Evolutionary conservation across 306 rosid species (phyloP).

Genomic region (Heteromeles arbutifolia): DNA sequence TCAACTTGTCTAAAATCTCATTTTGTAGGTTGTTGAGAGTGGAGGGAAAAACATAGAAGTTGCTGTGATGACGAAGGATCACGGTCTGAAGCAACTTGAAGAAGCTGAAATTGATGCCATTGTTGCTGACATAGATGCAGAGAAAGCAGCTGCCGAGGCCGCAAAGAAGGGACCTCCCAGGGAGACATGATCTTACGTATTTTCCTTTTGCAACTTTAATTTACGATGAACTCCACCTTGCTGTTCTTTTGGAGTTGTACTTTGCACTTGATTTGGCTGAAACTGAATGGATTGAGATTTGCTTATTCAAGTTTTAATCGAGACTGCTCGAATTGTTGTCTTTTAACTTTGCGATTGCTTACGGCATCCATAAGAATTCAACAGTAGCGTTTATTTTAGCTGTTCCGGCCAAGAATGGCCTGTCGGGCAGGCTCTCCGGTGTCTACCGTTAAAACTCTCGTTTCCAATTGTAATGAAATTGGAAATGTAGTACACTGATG

Average conservation of each 20-base stretch:
- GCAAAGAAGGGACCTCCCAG: slow-evolving; percentile 87
- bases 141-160: slow-evolving; percentile 97
- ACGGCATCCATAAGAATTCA: not conserved
- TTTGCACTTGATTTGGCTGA: slow-evolving; percentile 4
- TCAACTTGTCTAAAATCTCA: slow-evolving; percentile 4
- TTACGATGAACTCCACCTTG: not conserved
- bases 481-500: not conserved
- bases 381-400: not conserved
- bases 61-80: slow-evolving; percentile 88
- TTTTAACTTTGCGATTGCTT: not conserved
- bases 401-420: not conserved
- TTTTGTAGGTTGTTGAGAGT: slow-evolving; percentile 88
- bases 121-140: slow-evolving; percentile 90
- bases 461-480: not conserved
- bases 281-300: slow-evolving; percentile 9
- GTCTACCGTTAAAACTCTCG: not conserved
- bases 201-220: not conserved
- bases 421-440: not conserved
- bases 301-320: not conserved
- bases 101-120: slow-evolving; percentile 93
- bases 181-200: slow-evolving; percentile 49
- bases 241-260: slow-evolving; percentile 1
- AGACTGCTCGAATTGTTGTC: not conserved
- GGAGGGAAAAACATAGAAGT: slow-evolving; percentile 99
- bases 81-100: slow-evolving; percentile 81